A percentile compares a stretch with the other conserved stretches of the same genome.
Conservation (phyloP, 495 filamentous ascomycete genomes). For the Parathielavia appendiculata region DNA sequence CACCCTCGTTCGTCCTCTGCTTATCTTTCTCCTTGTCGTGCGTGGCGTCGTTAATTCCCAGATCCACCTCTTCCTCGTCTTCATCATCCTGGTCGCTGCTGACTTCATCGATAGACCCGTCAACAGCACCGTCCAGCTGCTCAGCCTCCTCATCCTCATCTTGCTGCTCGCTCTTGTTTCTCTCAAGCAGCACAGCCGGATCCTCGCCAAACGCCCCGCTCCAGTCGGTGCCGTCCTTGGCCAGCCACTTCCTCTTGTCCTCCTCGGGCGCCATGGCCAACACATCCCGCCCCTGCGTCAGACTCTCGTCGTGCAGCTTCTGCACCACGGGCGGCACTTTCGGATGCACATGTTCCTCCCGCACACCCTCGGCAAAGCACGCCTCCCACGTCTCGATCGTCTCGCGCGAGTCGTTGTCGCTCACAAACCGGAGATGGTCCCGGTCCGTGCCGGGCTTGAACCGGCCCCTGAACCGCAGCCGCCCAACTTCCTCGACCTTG, state of each 20-base stretch:
- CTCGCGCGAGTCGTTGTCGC: conserved; percentile 83
- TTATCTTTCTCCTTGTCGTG: background rate
- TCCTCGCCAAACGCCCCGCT: conserved; percentile 73
- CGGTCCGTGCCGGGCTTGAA: conserved; percentile 91
- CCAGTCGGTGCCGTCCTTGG: conserved; percentile 81
- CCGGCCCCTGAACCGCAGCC: conserved; percentile 66
- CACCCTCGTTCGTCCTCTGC: conserved; percentile 1
- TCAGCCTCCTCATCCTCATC: conserved; percentile 36
- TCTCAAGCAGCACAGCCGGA: conserved; percentile 39
- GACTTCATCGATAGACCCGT: conserved; percentile 24
- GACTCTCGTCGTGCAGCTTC: conserved; percentile 70
- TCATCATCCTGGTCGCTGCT: conserved; percentile 29
- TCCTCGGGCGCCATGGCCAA: conserved; percentile 61
- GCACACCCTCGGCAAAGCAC: conserved; percentile 77
- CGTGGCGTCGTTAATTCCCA: conserved; percentile 44
- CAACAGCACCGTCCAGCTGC: conserved; percentile 16
- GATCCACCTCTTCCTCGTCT: conserved; percentile 32
- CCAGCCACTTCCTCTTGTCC: conserved; percentile 72
- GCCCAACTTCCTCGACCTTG: conserved; percentile 64
- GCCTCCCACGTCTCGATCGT: conserved; percentile 94
- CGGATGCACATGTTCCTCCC: conserved; percentile 57
- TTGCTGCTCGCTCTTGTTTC: conserved; percentile 35
- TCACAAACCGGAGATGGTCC: conserved; percentile 75
- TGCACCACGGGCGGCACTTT: conserved; percentile 63
- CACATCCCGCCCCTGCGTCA: conserved; percentile 73